A percentile compares a stretch with the other conserved stretches of the same genome.
Conservation (phyloP, 2,329 filamentous ascomycete genomes). For the Xylariaceae sp. region DNA sequence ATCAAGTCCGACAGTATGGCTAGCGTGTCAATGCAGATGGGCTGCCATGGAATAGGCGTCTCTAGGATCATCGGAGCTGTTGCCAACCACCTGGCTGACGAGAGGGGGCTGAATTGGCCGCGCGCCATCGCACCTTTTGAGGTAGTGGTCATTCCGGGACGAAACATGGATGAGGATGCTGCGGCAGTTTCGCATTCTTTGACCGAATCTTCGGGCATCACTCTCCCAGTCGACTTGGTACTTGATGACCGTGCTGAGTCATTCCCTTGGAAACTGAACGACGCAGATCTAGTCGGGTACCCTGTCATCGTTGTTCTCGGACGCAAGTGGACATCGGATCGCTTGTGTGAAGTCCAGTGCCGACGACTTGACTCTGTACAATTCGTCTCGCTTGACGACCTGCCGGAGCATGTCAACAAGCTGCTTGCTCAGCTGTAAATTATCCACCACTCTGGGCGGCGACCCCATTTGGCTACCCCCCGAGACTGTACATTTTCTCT, state of each 20-base stretch:
- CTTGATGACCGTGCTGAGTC: constrained; percentile 75
- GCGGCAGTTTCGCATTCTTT: constrained; percentile 70
- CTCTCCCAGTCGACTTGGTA: constrained; percentile 63
- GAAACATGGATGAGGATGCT: constrained; percentile 55
- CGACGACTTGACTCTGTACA: constrained; percentile 69
- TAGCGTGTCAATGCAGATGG: constrained; percentile 80
- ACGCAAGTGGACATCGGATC: constrained; percentile 66
- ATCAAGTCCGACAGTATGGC: constrained; percentile 34
- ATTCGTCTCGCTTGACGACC: constrained; percentile 58
- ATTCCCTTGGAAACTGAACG: constrained; percentile 85
- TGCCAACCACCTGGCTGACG: constrained; percentile 76
- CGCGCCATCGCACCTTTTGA: constrained; percentile 85
- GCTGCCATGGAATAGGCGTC: constrained; percentile 93
- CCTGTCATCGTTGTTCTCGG: constrained; percentile 84
- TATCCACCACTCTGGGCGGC: no score
- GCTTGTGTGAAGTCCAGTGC: constrained; percentile 80
- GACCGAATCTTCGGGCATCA: neutral
- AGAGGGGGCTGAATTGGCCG: constrained; percentile 85
- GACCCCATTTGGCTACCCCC: neutral
- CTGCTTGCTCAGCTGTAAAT: constrained; percentile 60
- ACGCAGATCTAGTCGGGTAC: constrained; percentile 90
- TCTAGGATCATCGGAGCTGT: constrained; percentile 89
- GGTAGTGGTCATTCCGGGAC: constrained; percentile 67
- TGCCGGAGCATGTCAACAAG: constrained; percentile 54
- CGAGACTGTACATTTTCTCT: no score